Percentiles rank a stretch among this genome's conserved stretches.
Evolutionary conservation across 2,329 filamentous ascomycete species (phyloP).

Genomic region (Aspergillus chevalieri): DNA sequence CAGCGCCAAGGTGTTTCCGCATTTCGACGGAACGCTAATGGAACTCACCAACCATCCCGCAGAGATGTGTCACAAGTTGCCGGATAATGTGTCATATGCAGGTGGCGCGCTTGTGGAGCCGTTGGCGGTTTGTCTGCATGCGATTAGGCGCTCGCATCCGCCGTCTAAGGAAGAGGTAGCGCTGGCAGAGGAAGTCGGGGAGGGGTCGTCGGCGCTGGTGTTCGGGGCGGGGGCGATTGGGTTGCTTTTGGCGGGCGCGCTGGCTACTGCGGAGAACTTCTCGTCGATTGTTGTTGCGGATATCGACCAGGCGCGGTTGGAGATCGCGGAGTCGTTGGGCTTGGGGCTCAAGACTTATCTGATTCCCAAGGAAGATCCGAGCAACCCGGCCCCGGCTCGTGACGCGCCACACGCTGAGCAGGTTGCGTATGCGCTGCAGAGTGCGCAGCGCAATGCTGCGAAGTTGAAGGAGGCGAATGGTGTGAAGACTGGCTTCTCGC

Average conservation of each 20-base stretch:
- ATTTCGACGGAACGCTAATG: constrained; percentile 60
- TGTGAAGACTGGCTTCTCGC: constrained; percentile 31
- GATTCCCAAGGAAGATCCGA: constrained; percentile 26
- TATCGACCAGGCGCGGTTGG: constrained; percentile 51
- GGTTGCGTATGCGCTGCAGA: constrained; percentile 27
- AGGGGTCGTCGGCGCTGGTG: constrained; percentile 47
- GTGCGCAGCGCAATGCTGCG: constrained; percentile 31
- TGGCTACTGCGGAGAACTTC: constrained; percentile 50
- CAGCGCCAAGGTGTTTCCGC: constrained; percentile 55
- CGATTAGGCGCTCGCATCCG: constrained; percentile 49
- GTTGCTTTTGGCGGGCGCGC: constrained; percentile 52
- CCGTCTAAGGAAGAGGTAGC: constrained; percentile 30
- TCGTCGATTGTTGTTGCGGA: constrained; percentile 54
- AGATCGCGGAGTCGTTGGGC: constrained; percentile 45
- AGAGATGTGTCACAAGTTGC: constrained; percentile 54
- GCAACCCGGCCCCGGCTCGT: constrained; percentile 24
- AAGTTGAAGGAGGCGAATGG: constrained; percentile 22
- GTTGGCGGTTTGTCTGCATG: constrained; percentile 56
- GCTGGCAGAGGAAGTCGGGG: constrained; percentile 36
- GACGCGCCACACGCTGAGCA: constrained; percentile 29
- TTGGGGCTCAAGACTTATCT: constrained; percentile 32
- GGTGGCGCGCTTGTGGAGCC: constrained; percentile 57
- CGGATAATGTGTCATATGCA: constrained; percentile 47
- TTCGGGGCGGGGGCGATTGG: constrained; percentile 59
- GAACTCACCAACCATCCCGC: constrained; percentile 57